Evolutionary conservation across 768 basidiomycete genomes (phyloP).

Genomic region (Hortiboletus campestris): DNA sequence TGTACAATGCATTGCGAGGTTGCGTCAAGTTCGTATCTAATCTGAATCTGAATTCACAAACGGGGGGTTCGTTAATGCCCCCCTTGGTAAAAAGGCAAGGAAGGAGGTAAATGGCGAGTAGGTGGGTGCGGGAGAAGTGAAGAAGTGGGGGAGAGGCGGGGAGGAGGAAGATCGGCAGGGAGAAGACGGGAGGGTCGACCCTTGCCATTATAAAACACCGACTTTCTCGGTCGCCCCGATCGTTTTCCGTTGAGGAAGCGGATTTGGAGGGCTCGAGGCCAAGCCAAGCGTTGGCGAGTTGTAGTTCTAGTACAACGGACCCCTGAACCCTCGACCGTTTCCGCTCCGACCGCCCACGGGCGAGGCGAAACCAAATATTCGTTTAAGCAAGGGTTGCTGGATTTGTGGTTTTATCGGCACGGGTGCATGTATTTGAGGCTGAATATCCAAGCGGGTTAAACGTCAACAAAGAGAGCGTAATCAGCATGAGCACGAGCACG

Average conservation of each 20-base stretch:
- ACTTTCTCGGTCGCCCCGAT: slow-evolving; percentile 2
- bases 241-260: not conserved
- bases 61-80: not conserved
- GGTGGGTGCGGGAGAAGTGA: slow-evolving; percentile 9
- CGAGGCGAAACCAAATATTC: slow-evolving; percentile 29
- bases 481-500: slow-evolving; percentile 17
- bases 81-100: slow-evolving; percentile 8
- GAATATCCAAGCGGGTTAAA: slow-evolving; percentile 1
- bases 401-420: slow-evolving; percentile 28
- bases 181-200: not conserved
- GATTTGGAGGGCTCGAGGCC: not conserved
- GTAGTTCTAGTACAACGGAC: slow-evolving; percentile 23
- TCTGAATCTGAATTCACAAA: not conserved
- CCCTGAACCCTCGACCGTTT: slow-evolving; percentile 24
- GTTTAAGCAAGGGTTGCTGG: slow-evolving; percentile 31
- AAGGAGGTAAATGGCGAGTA: slow-evolving; percentile 5
- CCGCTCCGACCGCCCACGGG: slow-evolving; percentile 24
- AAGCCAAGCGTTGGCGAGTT: not conserved
- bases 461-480: slow-evolving; percentile 5
- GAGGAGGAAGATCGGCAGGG: slow-evolving; percentile 11
- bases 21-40: slow-evolving; percentile 26
- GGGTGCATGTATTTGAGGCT: slow-evolving; percentile 30
- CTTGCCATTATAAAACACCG: slow-evolving; percentile 2
- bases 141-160: slow-evolving; percentile 11
- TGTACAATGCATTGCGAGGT: slow-evolving; percentile 29